Conservation (phyloP, 805 yeast genomes). For the Starmerella khaoyaiensis region DNA sequence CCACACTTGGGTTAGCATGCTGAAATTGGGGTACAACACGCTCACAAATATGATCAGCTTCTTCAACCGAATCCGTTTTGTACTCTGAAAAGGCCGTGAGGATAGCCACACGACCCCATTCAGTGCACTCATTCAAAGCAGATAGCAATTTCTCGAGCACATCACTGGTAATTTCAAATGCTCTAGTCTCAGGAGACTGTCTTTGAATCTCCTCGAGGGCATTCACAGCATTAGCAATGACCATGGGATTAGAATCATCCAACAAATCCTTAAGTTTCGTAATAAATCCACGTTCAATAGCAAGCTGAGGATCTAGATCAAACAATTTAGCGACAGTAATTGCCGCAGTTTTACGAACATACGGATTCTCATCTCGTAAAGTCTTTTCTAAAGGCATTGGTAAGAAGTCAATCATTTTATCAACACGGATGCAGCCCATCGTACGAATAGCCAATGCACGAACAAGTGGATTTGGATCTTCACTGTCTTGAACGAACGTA, state of each 20-base stretch:
- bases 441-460: constrained; percentile 94
- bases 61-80: constrained; percentile 40
- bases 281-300: constrained; percentile 78
- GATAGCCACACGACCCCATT: constrained; percentile 95
- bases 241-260: constrained; percentile 90
- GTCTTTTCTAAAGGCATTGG: constrained; percentile 80
- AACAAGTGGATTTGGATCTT: constrained; percentile 91
- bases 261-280: constrained; percentile 52
- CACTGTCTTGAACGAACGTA: constrained; percentile 88
- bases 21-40: constrained; percentile 89
- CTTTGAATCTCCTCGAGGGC: constrained; percentile 75
- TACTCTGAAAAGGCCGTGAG: constrained; percentile 70
- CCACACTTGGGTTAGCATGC: constrained; percentile 94
- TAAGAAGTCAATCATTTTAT: constrained; percentile 88
- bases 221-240: constrained; percentile 83
- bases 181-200: constrained; percentile 42
- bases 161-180: constrained; percentile 32
- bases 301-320: constrained; percentile 66
- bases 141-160: constrained; percentile 47
- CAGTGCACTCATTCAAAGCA: constrained; percentile 93
- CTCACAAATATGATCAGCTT: constrained; percentile 76
- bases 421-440: constrained; percentile 96
- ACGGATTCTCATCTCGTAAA: constrained; percentile 84
- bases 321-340: constrained; percentile 91
- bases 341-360: constrained; percentile 95